Base-by-base conservation (phyloP, 371 early-diverging fungal genomes). In the Rhizopus sp. region DNA sequence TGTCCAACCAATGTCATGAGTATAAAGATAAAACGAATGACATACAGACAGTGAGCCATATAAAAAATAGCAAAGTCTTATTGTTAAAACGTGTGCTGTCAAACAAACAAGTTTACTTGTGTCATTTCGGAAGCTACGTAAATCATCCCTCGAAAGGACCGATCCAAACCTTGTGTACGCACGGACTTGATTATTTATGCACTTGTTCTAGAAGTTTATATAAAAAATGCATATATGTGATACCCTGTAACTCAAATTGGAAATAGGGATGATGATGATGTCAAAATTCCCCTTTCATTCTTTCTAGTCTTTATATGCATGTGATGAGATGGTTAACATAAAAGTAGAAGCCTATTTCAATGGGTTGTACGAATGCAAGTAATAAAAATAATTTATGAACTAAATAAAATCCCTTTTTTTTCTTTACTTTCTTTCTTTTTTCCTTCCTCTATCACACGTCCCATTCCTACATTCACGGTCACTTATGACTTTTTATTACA, bases 401-500 rank as follows among this genome's bases (percentile, higher is more conserved):
- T 23, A 23, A 23, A 23, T 23, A 23, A 23, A 23, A 23, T 23
- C 23, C 23, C 23, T 29, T 42, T 59, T 37, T 37, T 47, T 59
- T 42, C n/a, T 46, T 46, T 59, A 51, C 41, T 7, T 37, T 37
- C 13, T 37, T 10, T 37, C 13, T 37, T 10, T 37, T 42, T 62
- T 54, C 39, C 15, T 12, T 55, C 39, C 35, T 33, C 17, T 35
- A 10, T 44, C 16, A 44, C 40, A 30, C 39, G 45, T 33, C 16
- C 33, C 15, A 16, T 50, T 38, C 48, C 15, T 29, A 29, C 37
- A 37, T 29, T 39, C 7, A 23, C 44, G 15, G 35, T 33, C 35
- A 15, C 37, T 15, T 23, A 23, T 23, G 23, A 16, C 55, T 31
- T 50, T 38, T 32, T 50, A 16, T 50, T 39, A 33, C 50, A 40